Evolutionary conservation across 345 rosid species (phyloP), one percentile per base, ranked within the genome.

Genomic region (Triadica sebifera): DNA sequence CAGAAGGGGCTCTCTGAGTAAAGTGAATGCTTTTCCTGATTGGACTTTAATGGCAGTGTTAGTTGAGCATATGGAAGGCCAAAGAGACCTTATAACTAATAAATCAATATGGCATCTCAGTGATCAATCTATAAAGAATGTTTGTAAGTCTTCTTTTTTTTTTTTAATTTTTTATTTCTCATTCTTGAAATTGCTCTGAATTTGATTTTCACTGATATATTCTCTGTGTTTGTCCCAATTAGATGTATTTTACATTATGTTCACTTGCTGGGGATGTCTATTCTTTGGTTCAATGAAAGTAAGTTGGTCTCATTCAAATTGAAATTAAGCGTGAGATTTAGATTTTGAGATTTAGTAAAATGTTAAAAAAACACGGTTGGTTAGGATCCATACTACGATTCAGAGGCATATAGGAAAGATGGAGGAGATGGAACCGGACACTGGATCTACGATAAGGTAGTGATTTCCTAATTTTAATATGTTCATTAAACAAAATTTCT

Each of bases 381-480:
- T 24, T 66, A 94, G 97, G 98, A 92, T 80, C 98, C 97, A 6
- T 94, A 83, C 79, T 94, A 94, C 77, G 98, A 90, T 78, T 92
- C 98, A 4, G 97, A 94, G 47, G 80, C 41, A 29, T 92, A 92
- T 63, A 90, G 98, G 72, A 82, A 79, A 74, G 96, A 94, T 78
- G 98, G 97, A 72, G 98, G 97, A 62, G 96, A 94, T 85, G 98
- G 97, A 0, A 90, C 88, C 5, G 98, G 97, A 38, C 86, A 85
- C 66, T 94, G 98, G 93, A 52, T 89, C 69, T 94, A 94, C 77
- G 95, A 90, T 77, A 88, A 89, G 90, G 98, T 94, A 82, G 15
- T 47, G 37, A 37, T 11, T 15, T 6, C 37, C 2, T 11, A 37
- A 1, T 12, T 4, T 29, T 29, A 29, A 29, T 29, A 29, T 29